Base-by-base conservation (phyloP, 768 basidiomycete genomes). In the Podaxis sp. region DNA sequence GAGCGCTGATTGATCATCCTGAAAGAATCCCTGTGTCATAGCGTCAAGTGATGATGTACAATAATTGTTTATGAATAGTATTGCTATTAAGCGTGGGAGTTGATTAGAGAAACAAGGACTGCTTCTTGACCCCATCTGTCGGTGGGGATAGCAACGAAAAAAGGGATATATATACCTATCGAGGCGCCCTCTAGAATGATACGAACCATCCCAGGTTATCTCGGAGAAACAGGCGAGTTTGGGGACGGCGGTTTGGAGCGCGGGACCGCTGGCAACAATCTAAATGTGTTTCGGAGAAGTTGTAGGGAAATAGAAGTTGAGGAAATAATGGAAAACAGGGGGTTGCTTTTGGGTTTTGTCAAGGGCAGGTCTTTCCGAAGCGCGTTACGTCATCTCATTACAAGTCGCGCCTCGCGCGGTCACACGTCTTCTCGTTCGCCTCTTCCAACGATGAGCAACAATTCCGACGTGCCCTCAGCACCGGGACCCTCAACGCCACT, bases 401-500 rank as follows among this genome's bases (percentile, higher is more conserved):
- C 13, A n/a, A 7, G n/a, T 42, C 22, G n/a, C 5, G 22, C 1
- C 9, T 48, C 19, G 15, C 3, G 19, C 15, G 1, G 8, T 48
- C 19, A n/a, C 46, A 22, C 40, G 40, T 42, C 11, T 15, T 44
- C 7, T 30, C 30, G 1, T 2, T 26, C 49, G 8, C 12, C 13
- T 26, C 15, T 12, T 39, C 17, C 33, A n/a, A 39, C 68, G 69
- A 36, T 52, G 36, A 59, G 24, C 24, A 49, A 15, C 17, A 24
- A 58, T 17, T 1, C 39, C n/a, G 2, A 11, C 30, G 69, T 87
- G 13, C 85, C 87, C 6, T 91, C 90, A 4, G 82, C 85, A 1
- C 82, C 84, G 22, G 81, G 81, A 17, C 83, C 85, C 9, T 84
- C 84, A 2, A 76, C 72, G 0, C 84, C 89, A 0, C 79, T 93